Evolutionary conservation across 2,329 filamentous ascomycete genomes (phyloP).

Genomic region (Grosmannia huntii): DNA sequence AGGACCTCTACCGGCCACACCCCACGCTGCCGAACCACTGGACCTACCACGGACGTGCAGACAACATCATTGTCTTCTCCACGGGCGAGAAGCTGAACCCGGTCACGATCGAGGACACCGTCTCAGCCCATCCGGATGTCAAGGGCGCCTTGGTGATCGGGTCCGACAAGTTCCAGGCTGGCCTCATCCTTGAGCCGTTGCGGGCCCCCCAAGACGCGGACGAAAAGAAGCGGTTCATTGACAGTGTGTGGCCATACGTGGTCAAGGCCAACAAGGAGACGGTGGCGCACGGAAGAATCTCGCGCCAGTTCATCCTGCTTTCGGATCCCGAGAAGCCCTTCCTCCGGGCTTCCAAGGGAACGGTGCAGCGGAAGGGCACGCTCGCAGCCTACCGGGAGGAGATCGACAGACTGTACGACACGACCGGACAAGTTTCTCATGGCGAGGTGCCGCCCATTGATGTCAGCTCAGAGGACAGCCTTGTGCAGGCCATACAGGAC

Average conservation of each 20-base stretch:
- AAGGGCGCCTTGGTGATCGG: constrained; percentile 33
- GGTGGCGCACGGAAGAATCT: constrained; percentile 33
- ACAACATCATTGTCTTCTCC: constrained; percentile 37
- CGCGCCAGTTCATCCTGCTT: constrained; percentile 24
- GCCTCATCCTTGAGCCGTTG: constrained; percentile 32
- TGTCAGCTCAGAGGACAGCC: constrained; percentile 17
- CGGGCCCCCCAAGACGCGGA: neutral
- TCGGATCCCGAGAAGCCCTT: constrained; percentile 29
- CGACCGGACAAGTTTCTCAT: too few species aligned
- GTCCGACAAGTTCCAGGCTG: constrained; percentile 30
- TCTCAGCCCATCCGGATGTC: constrained; percentile 25
- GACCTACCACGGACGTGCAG: constrained; percentile 21
- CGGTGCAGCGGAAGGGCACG: constrained; percentile 25
- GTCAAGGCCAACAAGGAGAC: constrained; percentile 28
- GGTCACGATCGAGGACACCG: constrained; percentile 26
- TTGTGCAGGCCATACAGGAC: constrained; percentile 18
- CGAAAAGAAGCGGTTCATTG: constrained; percentile 20
- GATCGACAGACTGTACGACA: neutral
- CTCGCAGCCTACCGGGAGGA: constrained; percentile 18
- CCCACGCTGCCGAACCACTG: constrained; percentile 25
- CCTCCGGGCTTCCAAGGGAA: constrained; percentile 30
- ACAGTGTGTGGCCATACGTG: constrained; percentile 29
- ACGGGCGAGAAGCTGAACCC: constrained; percentile 40
- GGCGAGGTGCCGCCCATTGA: constrained; percentile 6
- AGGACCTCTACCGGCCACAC: constrained; percentile 29